Base-by-base conservation (phyloP, 2,329 filamentous ascomycete species). In the Torrubiellomyces zombiae region DNA sequence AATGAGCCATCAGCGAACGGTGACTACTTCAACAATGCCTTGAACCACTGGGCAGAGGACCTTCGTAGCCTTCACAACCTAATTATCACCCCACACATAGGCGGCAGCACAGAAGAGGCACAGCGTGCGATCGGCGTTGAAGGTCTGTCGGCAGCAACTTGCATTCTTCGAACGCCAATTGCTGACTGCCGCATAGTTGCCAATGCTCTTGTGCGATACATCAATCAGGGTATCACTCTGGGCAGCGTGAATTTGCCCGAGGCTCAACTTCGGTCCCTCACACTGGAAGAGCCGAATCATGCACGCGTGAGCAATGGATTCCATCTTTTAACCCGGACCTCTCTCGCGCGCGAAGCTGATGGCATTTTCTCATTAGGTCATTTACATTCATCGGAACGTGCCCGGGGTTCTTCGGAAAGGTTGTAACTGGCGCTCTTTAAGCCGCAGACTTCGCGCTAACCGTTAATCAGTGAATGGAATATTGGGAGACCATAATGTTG, bases 221-320 rank as follows among this genome's bases (percentile, higher is more conserved):
- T 95, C 48, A 98, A 95, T 56, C 82, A 89, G 51, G 89, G 89
- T 32, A 72, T 76, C 28, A 98, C 89, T 3, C 54, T 91, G 14
- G 85, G 83, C 37, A 82, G 85, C 32, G 89, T 95, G 48, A 98
- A 98, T 56, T 63, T 98, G 59, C 89, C 89, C n/a, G 89, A 95
- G 53, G 79, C 93, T 39, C 75, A 74, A 39, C 65, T 98, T 41
- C 77, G 89, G 38, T 83, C 76, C n/a, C 58, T 94, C 40, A 93
- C 83, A 3, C 67, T 82, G 35, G 85, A 93, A 30, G 83, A 95
- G 55, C 70, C 77, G 14, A 74, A 93, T 48, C 78, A 89, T 48
- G 83, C 85, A 28, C 76, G 89, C 46, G 77, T 75, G 51, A 32
- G 45, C 30, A 16, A 9, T 7, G 16, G n/a, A 14, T n/a, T 10